A percentile compares a stretch with the other conserved stretches of the same genome.
phyloP scores from a whole-genome alignment of 2,329 filamentous ascomycete genomes.

The Diaporthe batatas region DNA sequence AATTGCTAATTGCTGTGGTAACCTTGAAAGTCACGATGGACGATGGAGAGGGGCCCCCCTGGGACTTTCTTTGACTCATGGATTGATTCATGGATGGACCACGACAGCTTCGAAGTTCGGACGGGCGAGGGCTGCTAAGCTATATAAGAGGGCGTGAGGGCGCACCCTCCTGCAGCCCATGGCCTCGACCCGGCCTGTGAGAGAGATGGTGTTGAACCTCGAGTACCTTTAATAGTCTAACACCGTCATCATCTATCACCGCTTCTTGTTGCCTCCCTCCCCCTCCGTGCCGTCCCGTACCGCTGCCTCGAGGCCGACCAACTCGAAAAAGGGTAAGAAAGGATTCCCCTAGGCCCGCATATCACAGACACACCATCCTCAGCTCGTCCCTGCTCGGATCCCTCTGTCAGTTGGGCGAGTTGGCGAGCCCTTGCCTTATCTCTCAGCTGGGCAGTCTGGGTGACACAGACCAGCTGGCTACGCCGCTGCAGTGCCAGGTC shows the following conservation, averaged over 20 bases:
- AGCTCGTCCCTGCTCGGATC: conserved; percentile 18
- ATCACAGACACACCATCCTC: not conserved
- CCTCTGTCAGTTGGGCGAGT: not conserved
- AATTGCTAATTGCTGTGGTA: conserved; percentile 27
- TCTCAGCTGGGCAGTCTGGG: not conserved
- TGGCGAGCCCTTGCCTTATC: conserved; percentile 13
- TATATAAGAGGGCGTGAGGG: conserved; percentile 21
- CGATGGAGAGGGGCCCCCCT: not conserved
- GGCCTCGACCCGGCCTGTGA: not conserved
- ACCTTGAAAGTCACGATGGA: conserved; percentile 34
- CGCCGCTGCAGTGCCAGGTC: conserved; percentile 24
- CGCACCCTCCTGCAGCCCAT: not conserved
- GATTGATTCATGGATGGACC: conserved; percentile 14
- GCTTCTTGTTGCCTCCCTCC: not conserved
- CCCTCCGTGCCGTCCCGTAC: not conserved
- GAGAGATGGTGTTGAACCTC: conserved; percentile 24
- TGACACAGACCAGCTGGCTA: conserved; percentile 31
- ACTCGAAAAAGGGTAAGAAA: conserved; percentile 8
- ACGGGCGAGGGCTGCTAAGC: not conserved
- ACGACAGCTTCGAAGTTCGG: conserved; percentile 1
- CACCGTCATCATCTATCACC: not conserved
- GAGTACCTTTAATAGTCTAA: not conserved
- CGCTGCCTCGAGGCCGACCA: not conserved
- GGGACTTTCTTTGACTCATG: conserved; percentile 36
- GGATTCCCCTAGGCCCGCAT: not conserved